Conservation (phyloP, 768 basidiomycete genomes). For the Leccinum rimulosum region DNA sequence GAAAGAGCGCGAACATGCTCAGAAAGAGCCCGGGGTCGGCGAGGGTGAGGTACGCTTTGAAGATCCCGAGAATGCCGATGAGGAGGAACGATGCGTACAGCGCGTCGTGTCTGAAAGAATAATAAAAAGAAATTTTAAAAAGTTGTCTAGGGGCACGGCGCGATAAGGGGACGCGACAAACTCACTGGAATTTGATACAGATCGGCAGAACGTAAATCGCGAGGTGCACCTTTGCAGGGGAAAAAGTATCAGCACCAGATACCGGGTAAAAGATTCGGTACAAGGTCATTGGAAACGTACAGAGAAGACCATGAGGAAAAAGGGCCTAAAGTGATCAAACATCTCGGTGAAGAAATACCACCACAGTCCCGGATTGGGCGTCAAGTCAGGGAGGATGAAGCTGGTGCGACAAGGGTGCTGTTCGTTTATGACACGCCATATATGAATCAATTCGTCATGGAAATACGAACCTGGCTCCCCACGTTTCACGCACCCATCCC, state of each 20-base stretch:
- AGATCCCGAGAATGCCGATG: slow-evolving; percentile 71
- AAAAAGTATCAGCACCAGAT: background rate
- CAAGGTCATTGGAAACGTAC: slow-evolving; percentile 41
- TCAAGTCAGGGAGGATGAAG: slow-evolving; percentile 80
- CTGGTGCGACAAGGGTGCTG: slow-evolving; percentile 38
- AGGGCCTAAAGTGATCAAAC: slow-evolving; percentile 96
- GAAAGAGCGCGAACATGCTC: slow-evolving; percentile 77
- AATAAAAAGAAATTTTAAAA: background rate
- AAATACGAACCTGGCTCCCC: slow-evolving; percentile 71
- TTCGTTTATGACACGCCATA: background rate
- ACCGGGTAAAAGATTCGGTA: background rate
- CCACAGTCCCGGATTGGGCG: slow-evolving; percentile 92
- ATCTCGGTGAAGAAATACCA: slow-evolving; percentile 99
- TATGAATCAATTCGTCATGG: background rate
- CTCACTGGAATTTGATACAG: slow-evolving; percentile 85
- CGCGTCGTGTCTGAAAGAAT: slow-evolving; percentile 65
- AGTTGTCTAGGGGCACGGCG: background rate
- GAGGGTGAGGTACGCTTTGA: slow-evolving; percentile 91
- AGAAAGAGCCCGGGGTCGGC: slow-evolving; percentile 88
- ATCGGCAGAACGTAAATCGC: slow-evolving; percentile 80
- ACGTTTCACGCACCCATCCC: slow-evolving; percentile 74
- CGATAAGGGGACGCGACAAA: background rate
- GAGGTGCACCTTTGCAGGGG: slow-evolving; percentile 63
- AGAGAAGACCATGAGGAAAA: slow-evolving; percentile 93
- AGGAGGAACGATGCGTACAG: slow-evolving; percentile 78